phyloP scores from a whole-genome alignment of 1,284 basidiomycete species.

The Uromyces viciae-fabae region DNA sequence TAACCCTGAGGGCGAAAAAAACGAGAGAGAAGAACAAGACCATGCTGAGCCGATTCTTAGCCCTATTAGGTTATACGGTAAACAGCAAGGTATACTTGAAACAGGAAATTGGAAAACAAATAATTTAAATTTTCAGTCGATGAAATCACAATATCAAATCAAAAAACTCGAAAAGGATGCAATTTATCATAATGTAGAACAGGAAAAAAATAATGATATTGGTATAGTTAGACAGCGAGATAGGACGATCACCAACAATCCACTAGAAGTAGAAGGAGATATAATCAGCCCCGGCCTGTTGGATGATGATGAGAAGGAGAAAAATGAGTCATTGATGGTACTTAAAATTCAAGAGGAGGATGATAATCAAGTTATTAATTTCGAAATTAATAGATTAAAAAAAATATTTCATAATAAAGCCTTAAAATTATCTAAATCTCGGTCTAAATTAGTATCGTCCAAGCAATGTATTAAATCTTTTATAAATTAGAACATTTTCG shows the following conservation, averaged over 20 bases:
- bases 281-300: too few relatives aligned
- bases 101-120: conserved; percentile 26
- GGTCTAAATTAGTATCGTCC: neutral
- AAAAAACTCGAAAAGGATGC: neutral
- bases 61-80: conserved; percentile 22
- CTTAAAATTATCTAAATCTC: conserved; percentile 12
- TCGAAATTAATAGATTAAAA: conserved; percentile 12
- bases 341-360: conserved; percentile 28
- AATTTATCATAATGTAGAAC: neutral
- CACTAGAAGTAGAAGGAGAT: neutral
- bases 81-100: conserved; percentile 22
- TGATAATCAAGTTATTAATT: conserved; percentile 12
- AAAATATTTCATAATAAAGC: conserved; percentile 23
- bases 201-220: neutral
- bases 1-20: too few relatives aligned
- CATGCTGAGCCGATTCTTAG: neutral
- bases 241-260: neutral
- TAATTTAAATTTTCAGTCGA: conserved; percentile 23
- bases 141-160: conserved; percentile 20
- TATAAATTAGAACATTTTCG: too few relatives aligned
- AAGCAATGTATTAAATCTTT: neutral
- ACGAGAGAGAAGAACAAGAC: neutral
- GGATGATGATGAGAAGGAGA: conserved; percentile 6
- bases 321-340: conserved; percentile 17
- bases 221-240: neutral